Conservation (phyloP, 2,329 filamentous ascomycete genomes). For the Clarireedia monteithiana region DNA sequence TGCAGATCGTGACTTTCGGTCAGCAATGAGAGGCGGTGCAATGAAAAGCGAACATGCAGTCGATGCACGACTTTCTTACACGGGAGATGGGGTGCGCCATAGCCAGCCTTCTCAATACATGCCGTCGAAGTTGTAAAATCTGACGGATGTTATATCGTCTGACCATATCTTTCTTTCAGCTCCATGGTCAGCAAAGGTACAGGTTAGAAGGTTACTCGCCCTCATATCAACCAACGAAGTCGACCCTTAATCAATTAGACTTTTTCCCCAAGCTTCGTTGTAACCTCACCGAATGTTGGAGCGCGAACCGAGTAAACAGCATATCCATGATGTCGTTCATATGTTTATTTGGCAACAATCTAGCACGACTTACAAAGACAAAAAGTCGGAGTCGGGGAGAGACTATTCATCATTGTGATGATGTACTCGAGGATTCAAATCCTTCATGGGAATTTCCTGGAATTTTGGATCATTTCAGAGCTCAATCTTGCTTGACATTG, state of each 20-base stretch:
- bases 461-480: constrained; percentile 7
- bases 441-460: neutral
- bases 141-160: constrained; percentile 6
- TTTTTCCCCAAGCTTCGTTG: neutral
- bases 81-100: neutral
- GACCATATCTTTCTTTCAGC: neutral
- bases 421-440: constrained; percentile 1
- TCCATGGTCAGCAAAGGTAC: neutral
- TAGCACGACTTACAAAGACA: neutral
- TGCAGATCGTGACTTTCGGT: neutral
- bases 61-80: neutral
- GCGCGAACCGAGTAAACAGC: neutral
- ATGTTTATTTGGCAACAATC: neutral
- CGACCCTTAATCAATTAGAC: too few relatives aligned
- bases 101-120: constrained; percentile 5
- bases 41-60: neutral
- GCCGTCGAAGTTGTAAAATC: neutral
- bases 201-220: neutral
- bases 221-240: neutral
- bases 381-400: constrained; percentile 12
- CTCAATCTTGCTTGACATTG: constrained; percentile 10
- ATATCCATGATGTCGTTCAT: constrained; percentile 1
- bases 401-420: neutral
- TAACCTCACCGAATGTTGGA: neutral
- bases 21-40: neutral